Evolutionary conservation across 2,329 filamentous ascomycete genomes (phyloP), one percentile per base, ranked within the genome.

Genomic region (Trichoderma brevicompactum): DNA sequence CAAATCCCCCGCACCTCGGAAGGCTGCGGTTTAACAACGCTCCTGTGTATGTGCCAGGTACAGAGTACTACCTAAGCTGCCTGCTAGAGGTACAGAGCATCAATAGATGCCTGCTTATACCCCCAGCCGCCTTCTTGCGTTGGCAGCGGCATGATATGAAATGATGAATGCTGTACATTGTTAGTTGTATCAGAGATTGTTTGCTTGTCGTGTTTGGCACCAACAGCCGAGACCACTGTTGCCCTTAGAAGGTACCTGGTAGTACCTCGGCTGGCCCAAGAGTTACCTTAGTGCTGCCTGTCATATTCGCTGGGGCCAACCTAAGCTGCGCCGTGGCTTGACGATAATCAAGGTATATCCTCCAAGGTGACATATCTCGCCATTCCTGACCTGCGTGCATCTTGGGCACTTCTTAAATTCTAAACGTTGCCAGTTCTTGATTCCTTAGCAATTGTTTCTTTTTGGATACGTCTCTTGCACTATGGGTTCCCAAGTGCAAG

Each of bases 401-500:
- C n/a, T n/a, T 28, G 55, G 55, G 32, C 43, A 36, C 5, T 41
- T 28, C n/a, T 40, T 43, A 15, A 12, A 36, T 32, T 28, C 23
- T 5, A 28, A 28, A 28, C 36, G 3, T 40, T 28, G 15, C 19
- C 43, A 12, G 28, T 40, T 49, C n/a, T 15, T 32, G 7, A 28
- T 38, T 6, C 7, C 23, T 13, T n/a, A 13, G 5, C 15, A 50
- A 50, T 12, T 15, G 8, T 54, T 34, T 34, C 8, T 17, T 53
- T 50, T 60, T 63, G 60, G 60, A 62, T 62, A 54, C 15, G 46
- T 46, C 7, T 13, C 12, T n/a, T 15, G 19, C 32, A 38, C 40
- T 54, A 78, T 79, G 77, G 76, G 76, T n/a, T 79, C 77, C 1
- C 74, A 76, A 54, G 70, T 71, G 49, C 70, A 76, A 17, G 79